phyloP scores from a whole-genome alignment of 2,329 filamentous ascomycete species.

The Metarhizium sp. region DNA sequence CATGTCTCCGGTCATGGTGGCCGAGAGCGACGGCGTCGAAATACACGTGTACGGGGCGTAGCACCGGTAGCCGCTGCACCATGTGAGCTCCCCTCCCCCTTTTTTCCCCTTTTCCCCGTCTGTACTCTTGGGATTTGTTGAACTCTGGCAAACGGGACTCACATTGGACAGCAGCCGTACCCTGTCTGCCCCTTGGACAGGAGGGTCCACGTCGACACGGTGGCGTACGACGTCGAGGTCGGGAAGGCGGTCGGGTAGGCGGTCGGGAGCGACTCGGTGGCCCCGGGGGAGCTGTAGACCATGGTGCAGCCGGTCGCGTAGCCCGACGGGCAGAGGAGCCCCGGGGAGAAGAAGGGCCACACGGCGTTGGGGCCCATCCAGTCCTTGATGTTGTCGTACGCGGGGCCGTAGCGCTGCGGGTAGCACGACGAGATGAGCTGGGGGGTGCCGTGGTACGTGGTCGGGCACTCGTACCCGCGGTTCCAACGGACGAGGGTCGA shows the following conservation, averaged over 20 bases:
- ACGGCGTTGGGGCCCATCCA: not conserved
- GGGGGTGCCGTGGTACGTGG: not conserved
- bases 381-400: not conserved
- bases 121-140: too few species aligned
- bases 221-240: not conserved
- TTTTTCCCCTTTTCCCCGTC: not conserved
- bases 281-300: not conserved
- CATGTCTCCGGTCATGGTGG: not conserved
- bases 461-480: not conserved
- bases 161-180: not conserved
- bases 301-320: not conserved
- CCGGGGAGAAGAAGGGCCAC: not conserved
- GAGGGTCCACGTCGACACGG: not conserved
- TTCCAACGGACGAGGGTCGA: not conserved
- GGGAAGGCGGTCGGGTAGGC: too few species aligned
- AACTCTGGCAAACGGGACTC: not conserved
- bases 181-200: not conserved
- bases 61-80: not conserved
- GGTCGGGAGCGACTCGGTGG: not conserved
- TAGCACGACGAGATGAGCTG: not conserved
- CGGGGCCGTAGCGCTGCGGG: not conserved
- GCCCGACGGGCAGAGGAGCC: not conserved
- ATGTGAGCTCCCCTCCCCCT: not conserved
- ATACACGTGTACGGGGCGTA: not conserved
- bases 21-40: not conserved